Conservation (phyloP, 805 yeast genomes). For the Suhomyces emberorum region DNA sequence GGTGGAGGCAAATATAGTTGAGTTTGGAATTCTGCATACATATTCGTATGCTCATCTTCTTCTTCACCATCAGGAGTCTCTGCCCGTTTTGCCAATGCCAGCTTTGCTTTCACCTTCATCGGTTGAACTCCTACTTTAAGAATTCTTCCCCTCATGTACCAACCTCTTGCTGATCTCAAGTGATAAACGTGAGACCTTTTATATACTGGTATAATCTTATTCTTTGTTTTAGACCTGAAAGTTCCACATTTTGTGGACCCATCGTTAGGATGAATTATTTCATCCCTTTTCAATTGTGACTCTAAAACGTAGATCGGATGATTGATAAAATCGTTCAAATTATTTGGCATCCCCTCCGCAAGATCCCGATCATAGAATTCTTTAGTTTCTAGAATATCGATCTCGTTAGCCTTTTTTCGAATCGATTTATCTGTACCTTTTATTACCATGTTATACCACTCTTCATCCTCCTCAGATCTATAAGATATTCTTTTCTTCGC, state of each 20-base stretch:
- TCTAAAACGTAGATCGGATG: slow-evolving; percentile 87
- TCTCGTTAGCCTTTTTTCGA: slow-evolving; percentile 19
- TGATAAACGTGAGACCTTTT: slow-evolving; percentile 60
- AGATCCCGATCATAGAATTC: slow-evolving; percentile 61
- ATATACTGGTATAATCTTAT: slow-evolving; percentile 57
- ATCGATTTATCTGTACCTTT: slow-evolving; percentile 17
- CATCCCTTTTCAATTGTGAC: slow-evolving; percentile 67
- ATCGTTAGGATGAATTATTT: slow-evolving; percentile 63
- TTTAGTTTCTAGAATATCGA: slow-evolving; percentile 55
- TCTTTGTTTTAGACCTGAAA: slow-evolving; percentile 41
- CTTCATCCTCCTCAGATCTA: slow-evolving; percentile 49
- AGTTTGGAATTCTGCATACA: slow-evolving; percentile 81
- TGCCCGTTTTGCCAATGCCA: slow-evolving; percentile 11
- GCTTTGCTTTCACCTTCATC: slow-evolving; percentile 43
- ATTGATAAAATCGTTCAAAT: slow-evolving; percentile 73
- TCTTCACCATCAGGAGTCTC: slow-evolving; percentile 28
- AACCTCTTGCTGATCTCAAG: slow-evolving; percentile 73
- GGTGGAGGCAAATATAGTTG: slow-evolving; percentile 66
- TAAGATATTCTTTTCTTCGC: slow-evolving; percentile 66
- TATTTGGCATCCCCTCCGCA: slow-evolving; percentile 85
- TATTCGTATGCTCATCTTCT: slow-evolving; percentile 52
- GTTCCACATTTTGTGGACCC: slow-evolving; percentile 63
- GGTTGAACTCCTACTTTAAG: slow-evolving; percentile 71
- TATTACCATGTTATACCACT: slow-evolving; percentile 59
- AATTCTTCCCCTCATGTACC: slow-evolving; percentile 81